phyloP scores from a whole-genome alignment of 441 rosid genomes.

The Erodium texanum region DNA sequence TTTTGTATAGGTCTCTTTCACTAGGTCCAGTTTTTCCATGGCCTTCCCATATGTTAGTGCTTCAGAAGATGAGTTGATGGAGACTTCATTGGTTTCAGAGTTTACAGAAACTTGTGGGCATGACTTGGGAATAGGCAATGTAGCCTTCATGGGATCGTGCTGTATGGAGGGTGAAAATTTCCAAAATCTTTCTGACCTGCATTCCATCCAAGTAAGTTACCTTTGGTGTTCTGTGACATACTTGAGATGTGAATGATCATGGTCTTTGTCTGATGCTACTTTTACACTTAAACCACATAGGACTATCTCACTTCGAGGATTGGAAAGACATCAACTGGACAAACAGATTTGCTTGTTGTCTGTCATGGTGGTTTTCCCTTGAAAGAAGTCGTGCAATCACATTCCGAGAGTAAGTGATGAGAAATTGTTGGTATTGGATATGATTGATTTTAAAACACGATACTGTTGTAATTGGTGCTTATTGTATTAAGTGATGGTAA shows the following conservation, averaged over 20 bases:
- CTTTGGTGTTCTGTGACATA: not conserved
- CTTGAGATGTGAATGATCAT: slow-evolving; percentile 1
- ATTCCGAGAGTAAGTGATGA: slow-evolving; percentile 48
- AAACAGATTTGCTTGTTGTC: slow-evolving; percentile 58
- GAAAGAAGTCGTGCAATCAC: slow-evolving; percentile 31
- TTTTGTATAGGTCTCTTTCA: slow-evolving; percentile 43
- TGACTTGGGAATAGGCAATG: slow-evolving; percentile 30
- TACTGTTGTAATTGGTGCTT: not conserved
- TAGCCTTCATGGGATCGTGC: slow-evolving; percentile 75
- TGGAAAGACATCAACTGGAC: slow-evolving; percentile 49
- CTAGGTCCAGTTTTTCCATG: slow-evolving; percentile 69
- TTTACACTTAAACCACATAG: slow-evolving; percentile 25
- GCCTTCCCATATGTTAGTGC: slow-evolving; percentile 80
- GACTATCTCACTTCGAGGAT: slow-evolving; percentile 52
- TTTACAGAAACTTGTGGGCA: slow-evolving; percentile 57
- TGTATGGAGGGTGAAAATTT: slow-evolving; percentile 46
- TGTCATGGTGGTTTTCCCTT: slow-evolving; percentile 48
- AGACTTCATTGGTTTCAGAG: slow-evolving; percentile 53
- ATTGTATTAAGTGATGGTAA: not conserved
- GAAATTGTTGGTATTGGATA: not conserved
- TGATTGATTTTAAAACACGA: not conserved
- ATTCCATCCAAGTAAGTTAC: slow-evolving; percentile 50
- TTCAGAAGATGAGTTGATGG: slow-evolving; percentile 60
- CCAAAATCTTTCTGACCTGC: slow-evolving; percentile 49
- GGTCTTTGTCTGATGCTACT: not conserved